Base-by-base conservation (phyloP, 192 early-diverging fungal species). In the Dissophora ornata region DNA sequence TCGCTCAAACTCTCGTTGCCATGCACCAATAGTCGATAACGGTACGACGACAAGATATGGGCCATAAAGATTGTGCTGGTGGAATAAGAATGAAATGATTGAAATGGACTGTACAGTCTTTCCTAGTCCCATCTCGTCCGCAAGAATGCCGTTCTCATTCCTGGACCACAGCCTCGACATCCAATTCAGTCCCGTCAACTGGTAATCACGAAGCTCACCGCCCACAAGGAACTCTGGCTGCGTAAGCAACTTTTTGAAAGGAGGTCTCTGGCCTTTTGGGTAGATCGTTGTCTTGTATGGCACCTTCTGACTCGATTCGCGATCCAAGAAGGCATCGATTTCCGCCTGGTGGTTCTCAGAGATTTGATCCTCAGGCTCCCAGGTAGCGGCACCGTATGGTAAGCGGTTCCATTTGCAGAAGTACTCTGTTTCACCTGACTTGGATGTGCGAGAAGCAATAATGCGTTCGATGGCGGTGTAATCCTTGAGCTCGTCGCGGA, bases 41-140 rank as follows among this genome's bases (percentile, higher is more conserved):
- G 98, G 98, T 0, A 98, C 97, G 0, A 99, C 97, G 4, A 99
- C 91, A 62, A 99, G 78, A 79, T 93, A 96, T 9, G 98, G 98
- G 7, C 98, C 98, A 70, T 91, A 97, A 6, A 96, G 79, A 29
- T 92, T 64, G 61, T 90, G 86, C 10, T 86, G 83, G 79, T 98
- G 91, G 78, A 95, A 94, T 13, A 99, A 82, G 53, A 95, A 96
- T 24, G 88, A 91, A 18, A 98, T 82, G 65, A 98, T 96, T 24
- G 94, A 91, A 54, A 98, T 96, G 2, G 95, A 96, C 81, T 99
- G 98, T 2, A 99, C 87, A 0, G 98, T 98, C 83, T 99, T 99
- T 5, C 98, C 98, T 19, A 97, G 80, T 18, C 95, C 91, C 94
- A 92, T 90, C 81, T 98, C 97, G 69, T 98, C 97, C 0, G 97